Evolutionary conservation across 495 filamentous ascomycete species (phyloP).

Genomic region (Pseudoneurospora amorphoporcata): DNA sequence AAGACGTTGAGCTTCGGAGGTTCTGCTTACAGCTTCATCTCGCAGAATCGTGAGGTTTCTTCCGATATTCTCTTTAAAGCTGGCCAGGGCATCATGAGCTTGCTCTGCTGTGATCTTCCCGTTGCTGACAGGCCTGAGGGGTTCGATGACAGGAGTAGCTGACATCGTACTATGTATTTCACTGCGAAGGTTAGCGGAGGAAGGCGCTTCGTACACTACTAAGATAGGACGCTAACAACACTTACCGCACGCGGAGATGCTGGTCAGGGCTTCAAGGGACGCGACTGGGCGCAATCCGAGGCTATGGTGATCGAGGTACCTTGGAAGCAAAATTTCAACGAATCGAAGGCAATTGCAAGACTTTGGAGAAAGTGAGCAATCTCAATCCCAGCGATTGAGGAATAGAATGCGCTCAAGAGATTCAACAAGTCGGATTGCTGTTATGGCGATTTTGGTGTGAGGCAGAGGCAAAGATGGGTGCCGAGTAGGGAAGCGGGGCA

Average conservation of each 20-base stretch:
- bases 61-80: not conserved
- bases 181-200: not conserved
- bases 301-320: not conserved
- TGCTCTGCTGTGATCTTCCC: not conserved
- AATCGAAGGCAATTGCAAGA: too few relatives aligned
- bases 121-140: too few relatives aligned
- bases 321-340: not conserved
- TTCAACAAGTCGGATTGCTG: not conserved
- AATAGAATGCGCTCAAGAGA: not conserved
- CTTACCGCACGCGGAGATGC: not conserved
- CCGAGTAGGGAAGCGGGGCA: not conserved
- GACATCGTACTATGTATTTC: not conserved
- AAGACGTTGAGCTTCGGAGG: not conserved
- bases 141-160: not conserved
- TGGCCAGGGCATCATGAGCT: not conserved
- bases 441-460: not conserved
- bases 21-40: not conserved
- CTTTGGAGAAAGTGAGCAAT: not conserved
- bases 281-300: not conserved
- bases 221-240: not conserved
- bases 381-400: not conserved
- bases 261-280: not conserved
- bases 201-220: not conserved
- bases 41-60: not conserved
- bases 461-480: not conserved